Evolutionary conservation across 148 eudicot species (phyloP), one percentile per base, ranked within the genome.

Genomic region (Euryodendron excelsum): DNA sequence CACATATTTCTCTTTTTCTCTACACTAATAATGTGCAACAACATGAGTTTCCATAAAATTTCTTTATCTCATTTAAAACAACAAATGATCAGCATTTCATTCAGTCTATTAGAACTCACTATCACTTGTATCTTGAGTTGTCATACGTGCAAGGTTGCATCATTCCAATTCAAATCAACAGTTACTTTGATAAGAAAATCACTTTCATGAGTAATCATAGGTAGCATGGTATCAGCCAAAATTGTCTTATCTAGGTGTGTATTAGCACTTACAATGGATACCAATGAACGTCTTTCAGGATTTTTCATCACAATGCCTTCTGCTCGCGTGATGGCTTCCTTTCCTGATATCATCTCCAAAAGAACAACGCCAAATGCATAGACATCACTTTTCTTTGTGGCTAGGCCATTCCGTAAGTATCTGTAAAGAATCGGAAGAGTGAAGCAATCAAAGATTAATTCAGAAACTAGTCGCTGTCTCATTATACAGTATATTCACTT

Each of bases 341-440:
- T 94, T 77, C 98, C 98, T 9, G 98, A 85, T 83, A 92, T 81
- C 50, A 90, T 80, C 82, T 91, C 97, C 45, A 92, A 90, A 72
- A 94, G 93, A 75, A 92, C 97, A 65, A 92, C 97, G 23, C 98
- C 98, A 80, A 88, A 94, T 70, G 98, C 98, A 87, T 91, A 94
- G 18, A 94, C 94, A 80, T 94, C 98, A 66, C 95, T 91, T 84
- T 91, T 94, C 30, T 75, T 88, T 25, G 98, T 88, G 56, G 98
- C 98, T 14, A 93, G 83, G 21, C 98, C 98, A 85, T 92, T 90
- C 85, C 96, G 86, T 87, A 94, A 81, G 84, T 94, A 94, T 87
- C 98, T 94, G 78, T 12, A 72, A 18, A 39, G 21, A 83, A 65
- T 20, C 33, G 5, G 13, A 30, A 73, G 21, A 72, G 3, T 63